Evolutionary conservation across 2,329 filamentous ascomycete species (phyloP).

Genomic region (Zymoseptoria brevis): DNA sequence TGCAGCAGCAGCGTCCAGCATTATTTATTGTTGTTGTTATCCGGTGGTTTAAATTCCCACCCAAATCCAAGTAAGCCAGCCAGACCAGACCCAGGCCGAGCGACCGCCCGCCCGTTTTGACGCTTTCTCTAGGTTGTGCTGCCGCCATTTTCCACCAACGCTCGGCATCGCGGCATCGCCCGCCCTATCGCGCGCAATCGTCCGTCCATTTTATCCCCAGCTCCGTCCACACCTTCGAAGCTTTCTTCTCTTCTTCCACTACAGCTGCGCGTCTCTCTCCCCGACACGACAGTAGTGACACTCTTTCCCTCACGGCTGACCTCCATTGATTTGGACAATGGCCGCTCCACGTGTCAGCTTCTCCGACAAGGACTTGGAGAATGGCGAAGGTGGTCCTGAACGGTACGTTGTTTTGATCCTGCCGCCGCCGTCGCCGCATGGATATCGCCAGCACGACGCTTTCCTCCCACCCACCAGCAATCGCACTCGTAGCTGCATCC

Average conservation of each 20-base stretch:
- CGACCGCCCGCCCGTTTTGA: neutral
- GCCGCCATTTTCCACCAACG: constrained; percentile 8
- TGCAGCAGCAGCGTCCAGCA: neutral
- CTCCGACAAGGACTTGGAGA: constrained; percentile 34
- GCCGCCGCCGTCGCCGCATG: neutral
- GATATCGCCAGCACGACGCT: neutral
- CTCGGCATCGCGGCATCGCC: constrained; percentile 16
- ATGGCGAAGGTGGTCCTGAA: constrained; percentile 23
- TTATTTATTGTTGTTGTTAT: neutral
- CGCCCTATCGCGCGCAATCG: constrained; percentile 8
- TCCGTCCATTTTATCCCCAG: constrained; percentile 10
- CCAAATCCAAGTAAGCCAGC: neutral
- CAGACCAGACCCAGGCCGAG: neutral
- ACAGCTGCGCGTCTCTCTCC: constrained; percentile 6
- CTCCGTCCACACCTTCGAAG: constrained; percentile 5
- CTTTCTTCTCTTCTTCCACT: constrained; percentile 8
- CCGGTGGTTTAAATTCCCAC: neutral
- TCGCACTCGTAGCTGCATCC: neutral
- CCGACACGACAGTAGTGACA: constrained; percentile 1
- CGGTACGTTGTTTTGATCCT: constrained; percentile 9
- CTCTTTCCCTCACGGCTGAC: constrained; percentile 13
- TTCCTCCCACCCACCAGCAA: neutral
- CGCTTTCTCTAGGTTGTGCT: neutral
- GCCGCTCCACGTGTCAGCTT: constrained; percentile 33
- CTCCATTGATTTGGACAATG: constrained; percentile 31